Evolutionary conservation across 345 rosid species (phyloP), one percentile per base, ranked within the genome.

Genomic region (Odontarrhena argentea): DNA sequence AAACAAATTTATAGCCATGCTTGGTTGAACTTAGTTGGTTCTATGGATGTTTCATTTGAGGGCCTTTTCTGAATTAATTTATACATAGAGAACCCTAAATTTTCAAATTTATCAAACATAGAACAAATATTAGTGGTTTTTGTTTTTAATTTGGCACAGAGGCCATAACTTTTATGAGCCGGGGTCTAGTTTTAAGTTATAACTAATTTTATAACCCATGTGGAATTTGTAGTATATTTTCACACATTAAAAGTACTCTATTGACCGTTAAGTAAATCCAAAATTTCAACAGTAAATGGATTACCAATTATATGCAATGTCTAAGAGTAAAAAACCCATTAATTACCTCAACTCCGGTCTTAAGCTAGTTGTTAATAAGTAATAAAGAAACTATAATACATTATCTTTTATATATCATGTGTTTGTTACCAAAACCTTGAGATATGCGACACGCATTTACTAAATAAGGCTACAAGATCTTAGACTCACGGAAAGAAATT

Each of bases 401-500:
- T 28, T 15, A 65, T 30, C 18, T 40, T 47, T 18, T 18, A 18
- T 18, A 37, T 28, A 36, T 51, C 6, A 42, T 42, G 52, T 61
- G 35, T 54, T 28, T 28, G 6, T 62, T 45, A 45, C 22, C 51
- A 25, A 64, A 67, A 34, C 45, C 30, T 60, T 74, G 57, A 52
- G 51, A 64, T 61, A 67, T 67, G 54, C 9, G 38, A 47, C 32
- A 63, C 10, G 43, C 50, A 47, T 7, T 54, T 66, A 52, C 68
- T 67, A 60, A 45, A 67, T 38, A 68, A 52, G 47, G 68, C 60
- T 60, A 69, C 49, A 62, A 74, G 55, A 74, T 62, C 69, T 55
- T 74, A 68, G 74, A 74, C 65, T 60, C 54, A 60, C 58, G 69
- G 44, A 74, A 61, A 60, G 24, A 67, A 50, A 60, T 49, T 63